phyloP scores from a whole-genome alignment of 2,329 filamentous ascomycete genomes.

The Exophiala aquamarina region DNA sequence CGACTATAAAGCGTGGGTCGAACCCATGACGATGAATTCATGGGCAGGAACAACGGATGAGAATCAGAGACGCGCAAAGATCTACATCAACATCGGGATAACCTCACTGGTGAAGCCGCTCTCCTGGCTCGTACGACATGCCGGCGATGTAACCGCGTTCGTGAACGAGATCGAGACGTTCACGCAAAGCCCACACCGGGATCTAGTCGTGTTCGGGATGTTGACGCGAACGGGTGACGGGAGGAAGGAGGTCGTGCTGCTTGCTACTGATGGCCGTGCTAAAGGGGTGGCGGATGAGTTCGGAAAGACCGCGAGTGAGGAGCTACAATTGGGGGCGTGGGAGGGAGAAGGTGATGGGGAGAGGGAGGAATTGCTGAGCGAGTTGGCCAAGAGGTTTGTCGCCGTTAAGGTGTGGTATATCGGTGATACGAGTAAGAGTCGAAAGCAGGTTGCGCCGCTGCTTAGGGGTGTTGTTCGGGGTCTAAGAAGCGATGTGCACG shows the following conservation, averaged over 20 bases:
- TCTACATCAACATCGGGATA: constrained; percentile 53
- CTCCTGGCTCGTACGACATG: constrained; percentile 53
- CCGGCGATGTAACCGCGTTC: constrained; percentile 31
- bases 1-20: constrained; percentile 65
- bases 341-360: constrained; percentile 38
- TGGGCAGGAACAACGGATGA: no score
- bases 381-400: constrained; percentile 19
- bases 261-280: constrained; percentile 53
- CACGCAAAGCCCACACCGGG: constrained; percentile 36
- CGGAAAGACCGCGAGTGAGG: constrained; percentile 37
- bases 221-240: constrained; percentile 58
- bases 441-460: constrained; percentile 64
- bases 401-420: constrained; percentile 57
- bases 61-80: constrained; percentile 31
- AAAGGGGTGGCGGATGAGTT: constrained; percentile 46
- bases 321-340: constrained; percentile 47
- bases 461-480: constrained; percentile 46
- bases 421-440: constrained; percentile 56
- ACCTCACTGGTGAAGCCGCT: constrained; percentile 59
- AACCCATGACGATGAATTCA: constrained; percentile 10
- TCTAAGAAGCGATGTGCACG: constrained; percentile 1
- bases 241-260: constrained; percentile 30
- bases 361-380: constrained; percentile 30
- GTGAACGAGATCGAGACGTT: constrained; percentile 43
- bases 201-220: constrained; percentile 55